Evolutionary conservation across 164 flowering plant species (phyloP).

Genomic region (Taxillus chinensis): DNA sequence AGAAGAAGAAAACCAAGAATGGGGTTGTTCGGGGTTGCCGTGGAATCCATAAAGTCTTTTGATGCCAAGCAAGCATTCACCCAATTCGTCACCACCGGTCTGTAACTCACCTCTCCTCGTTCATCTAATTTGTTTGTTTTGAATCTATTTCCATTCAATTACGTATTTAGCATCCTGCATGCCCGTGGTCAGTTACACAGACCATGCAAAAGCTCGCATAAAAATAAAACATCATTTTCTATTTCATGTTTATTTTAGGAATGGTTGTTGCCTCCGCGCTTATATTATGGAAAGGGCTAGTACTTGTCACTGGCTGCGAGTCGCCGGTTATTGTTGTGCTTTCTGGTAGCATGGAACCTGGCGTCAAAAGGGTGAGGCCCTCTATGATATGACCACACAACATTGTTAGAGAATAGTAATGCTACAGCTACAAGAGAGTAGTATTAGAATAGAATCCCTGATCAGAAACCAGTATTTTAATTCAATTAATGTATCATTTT

Average conservation of each 20-base stretch:
- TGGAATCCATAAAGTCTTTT: neutral
- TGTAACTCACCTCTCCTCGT: neutral
- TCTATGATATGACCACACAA: too few species aligned
- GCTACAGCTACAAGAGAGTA: too few species aligned
- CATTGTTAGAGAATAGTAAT: too few species aligned
- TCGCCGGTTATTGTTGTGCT: constrained; percentile 80
- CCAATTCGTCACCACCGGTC: neutral
- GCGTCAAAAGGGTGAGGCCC: constrained; percentile 58
- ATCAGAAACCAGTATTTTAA: too few species aligned
- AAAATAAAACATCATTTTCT: too few species aligned
- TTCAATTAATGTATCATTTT: too few species aligned
- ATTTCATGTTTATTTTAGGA: constrained; percentile 22
- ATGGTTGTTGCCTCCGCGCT: constrained; percentile 75
- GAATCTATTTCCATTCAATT: too few species aligned
- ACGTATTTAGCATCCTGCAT: too few species aligned
- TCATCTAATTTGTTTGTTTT: neutral
- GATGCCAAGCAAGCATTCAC: neutral
- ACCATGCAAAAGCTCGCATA: too few species aligned
- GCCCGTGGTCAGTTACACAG: too few species aligned
- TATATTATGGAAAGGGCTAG: constrained; percentile 74
- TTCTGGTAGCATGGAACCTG: constrained; percentile 87
- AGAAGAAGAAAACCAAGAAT: neutral
- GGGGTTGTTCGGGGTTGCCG: neutral
- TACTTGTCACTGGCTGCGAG: constrained; percentile 76
- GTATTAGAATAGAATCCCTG: too few species aligned